Base-by-base conservation (phyloP, 176 grass and related monocot species). In the Bothriochloa decipiens region DNA sequence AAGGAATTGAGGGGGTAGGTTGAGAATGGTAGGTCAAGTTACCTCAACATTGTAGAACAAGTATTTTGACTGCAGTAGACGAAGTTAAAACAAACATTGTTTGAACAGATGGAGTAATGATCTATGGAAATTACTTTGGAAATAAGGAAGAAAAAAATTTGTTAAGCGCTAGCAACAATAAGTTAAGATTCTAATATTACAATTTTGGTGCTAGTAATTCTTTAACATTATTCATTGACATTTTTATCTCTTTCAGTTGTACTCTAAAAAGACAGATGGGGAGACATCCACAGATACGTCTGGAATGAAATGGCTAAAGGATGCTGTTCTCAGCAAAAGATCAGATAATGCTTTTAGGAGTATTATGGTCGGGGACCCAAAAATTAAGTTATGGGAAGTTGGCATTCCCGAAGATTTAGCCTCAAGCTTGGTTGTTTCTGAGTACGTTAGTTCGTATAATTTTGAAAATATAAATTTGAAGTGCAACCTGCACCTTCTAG, bases 231-330 rank as follows among this genome's bases (percentile, higher is more conserved):
- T 70, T 70, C 20, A 9, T n/a, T 77, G 70, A 77, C 63, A 76
- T 63, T 18, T 79, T 65, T 86, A 4, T 63, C 28, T 81, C 27
- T 82, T 81, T 45, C 90, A 95, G 93, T 81, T 95, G 81, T 76
- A 92, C 82, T 86, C 88, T 67, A 97, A 50, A 86, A 91, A 90
- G 75, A 91, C 89, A 85, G 89, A 86, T 71, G 84, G 37, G 27
- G 93, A 91, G 41, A 62, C 81, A 73, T 76, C 84, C 78, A 83
- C 85, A 14, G 84, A 86, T 72, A 75, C 75, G 4, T 84, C 85
- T 86, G 96, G 96, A 72, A 86, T 82, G 77, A 93, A 89, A 87
- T 98, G 96, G 96, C 81, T 98, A 23, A 98, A 95, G 80, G 93
- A 98, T 68, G 79, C 72, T 17, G 83, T 98, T 80, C 91, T 98